Evolutionary conservation across 2,329 filamentous ascomycete genomes (phyloP), one percentile per base, ranked within the genome.

Genomic region (Aurifilum marmelostoma): DNA sequence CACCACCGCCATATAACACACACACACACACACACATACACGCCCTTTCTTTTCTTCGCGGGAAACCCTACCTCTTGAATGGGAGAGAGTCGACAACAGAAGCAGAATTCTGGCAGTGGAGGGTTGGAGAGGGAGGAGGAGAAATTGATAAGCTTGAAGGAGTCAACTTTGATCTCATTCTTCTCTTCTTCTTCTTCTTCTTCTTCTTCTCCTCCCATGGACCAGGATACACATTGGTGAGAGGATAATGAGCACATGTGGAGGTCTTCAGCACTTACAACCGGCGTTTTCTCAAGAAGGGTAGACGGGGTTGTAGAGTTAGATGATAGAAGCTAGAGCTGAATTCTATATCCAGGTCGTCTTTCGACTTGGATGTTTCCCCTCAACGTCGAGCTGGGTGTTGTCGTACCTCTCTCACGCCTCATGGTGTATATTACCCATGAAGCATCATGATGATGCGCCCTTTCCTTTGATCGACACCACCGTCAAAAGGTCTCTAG

Each of bases 241-340:
- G 62, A 27, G n/a, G 32, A 54, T 34, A 56, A 9, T 54, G 59
- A n/a, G 58, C 63, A 63, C 58, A 24, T 59, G 39, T 24, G 34
- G 62, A 58, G 62, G 37, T 9, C 1, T n/a, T n/a, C 14, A 29
- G 63, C 68, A 47, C 65, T 39, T 68, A 29, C 29, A 52, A 39
- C 47, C 69, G 66, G 69, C 66, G 66, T 68, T 68, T 52, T 12
- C 29, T 24, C 6, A 24, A 39, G 41, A 59, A 60, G 50, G 56
- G 24, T 37, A 43, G 50, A 52, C 54, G 21, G 16, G 16, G 39
- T 52, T 63, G 65, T 70, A 70, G 18, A 47, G 43, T 47, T 47
- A 47, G 69, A 70, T 32, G 39, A 68, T 70, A 70, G 66, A 70
- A 66, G 62, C 66, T 54, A 63, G 56, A 66, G n/a, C 69, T 66